Evolutionary conservation across 805 yeast genomes (phyloP), one percentile per base, ranked within the genome.

Genomic region (Cyberlindnera mississippiensis): DNA sequence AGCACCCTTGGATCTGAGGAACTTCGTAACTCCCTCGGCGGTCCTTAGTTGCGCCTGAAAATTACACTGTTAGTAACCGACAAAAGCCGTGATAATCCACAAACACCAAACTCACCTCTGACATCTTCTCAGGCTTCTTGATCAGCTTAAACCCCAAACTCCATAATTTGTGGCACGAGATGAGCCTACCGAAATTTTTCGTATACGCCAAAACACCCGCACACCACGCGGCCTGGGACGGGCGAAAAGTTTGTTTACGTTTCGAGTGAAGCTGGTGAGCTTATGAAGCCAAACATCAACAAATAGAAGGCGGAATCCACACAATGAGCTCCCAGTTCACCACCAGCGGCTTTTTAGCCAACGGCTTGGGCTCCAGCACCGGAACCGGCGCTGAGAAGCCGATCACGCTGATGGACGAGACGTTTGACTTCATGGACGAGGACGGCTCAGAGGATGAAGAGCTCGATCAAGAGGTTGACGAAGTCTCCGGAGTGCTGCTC

Each of bases 1-100:
- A 1, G 71, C 69, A 29, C 64, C 66, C 51, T 76, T 81, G 17
- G 79, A 72, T 48, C 91, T 69, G 22, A 84, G 66, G 51, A 66
- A 68, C 54, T 72, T 72, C 1, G 90, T 81, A 22, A 80, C 57
- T 2, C 71, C 67, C 22, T 53, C 84, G 0, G 77, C 72, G 5
- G 72, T 53, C n/a, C 32, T 51, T 48, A 44, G 42, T 41, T 41
- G 19, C 19, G 14, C 24, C 24, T 20, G 24, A 5, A 28, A 29
- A 18, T 14, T 17, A n/a, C 15, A 20, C n/a, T 11, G 45, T 41
- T 41, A 45, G 44, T 40, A 27, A 27, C n/a, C n/a, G n/a, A n/a
- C n/a, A n/a, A n/a, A n/a, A n/a, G n/a, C n/a, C n/a, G n/a, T n/a
- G n/a, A 27, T 6, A 27, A 13, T 13, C 4, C 29, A 27, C 13